Percentiles rank a stretch among this genome's conserved stretches.
phyloP scores from a whole-genome alignment of 208 protist genomes.

The Wallacemonas sp. region DNA sequence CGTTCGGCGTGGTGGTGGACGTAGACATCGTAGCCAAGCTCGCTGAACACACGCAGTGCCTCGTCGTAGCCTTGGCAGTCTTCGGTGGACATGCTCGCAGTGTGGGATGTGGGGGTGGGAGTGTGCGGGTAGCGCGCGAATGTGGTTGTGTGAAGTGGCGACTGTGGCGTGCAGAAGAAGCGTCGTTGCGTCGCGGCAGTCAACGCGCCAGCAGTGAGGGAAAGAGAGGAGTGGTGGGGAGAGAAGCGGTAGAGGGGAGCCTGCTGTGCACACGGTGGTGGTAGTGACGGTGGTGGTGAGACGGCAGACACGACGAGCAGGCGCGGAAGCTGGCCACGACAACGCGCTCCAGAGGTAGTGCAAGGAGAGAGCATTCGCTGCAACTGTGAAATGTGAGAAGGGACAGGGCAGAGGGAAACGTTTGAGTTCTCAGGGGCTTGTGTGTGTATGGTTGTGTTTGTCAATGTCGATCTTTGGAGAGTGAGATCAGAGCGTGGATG shows the following conservation, averaged over 20 bases:
- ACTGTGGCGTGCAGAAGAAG: neutral
- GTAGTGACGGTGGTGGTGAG: neutral
- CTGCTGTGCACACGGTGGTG: neutral
- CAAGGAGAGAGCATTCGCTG: neutral
- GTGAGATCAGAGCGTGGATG: no score
- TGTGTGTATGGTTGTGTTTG: no score
- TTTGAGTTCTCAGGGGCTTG: no score
- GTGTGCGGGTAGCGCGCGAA: neutral
- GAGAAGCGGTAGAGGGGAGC: neutral
- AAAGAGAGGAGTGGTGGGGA: neutral
- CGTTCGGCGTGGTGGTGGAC: slow-evolving; percentile 5
- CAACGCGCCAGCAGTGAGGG: neutral
- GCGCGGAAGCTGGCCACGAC: neutral
- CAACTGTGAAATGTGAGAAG: no score
- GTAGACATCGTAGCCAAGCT: slow-evolving; percentile 15
- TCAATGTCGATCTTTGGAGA: no score
- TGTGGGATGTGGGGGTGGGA: neutral
- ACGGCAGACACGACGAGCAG: neutral
- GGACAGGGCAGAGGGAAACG: no score
- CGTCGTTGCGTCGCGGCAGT: neutral
- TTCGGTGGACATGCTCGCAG: slow-evolving; percentile 36
- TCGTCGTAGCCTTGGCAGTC: slow-evolving; percentile 46
- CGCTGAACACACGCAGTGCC: slow-evolving; percentile 23
- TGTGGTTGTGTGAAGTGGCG: neutral
- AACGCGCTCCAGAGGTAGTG: neutral